Base-by-base conservation (phyloP, 352 stramenopile species). In the Thraustochytrium striatum region DNA sequence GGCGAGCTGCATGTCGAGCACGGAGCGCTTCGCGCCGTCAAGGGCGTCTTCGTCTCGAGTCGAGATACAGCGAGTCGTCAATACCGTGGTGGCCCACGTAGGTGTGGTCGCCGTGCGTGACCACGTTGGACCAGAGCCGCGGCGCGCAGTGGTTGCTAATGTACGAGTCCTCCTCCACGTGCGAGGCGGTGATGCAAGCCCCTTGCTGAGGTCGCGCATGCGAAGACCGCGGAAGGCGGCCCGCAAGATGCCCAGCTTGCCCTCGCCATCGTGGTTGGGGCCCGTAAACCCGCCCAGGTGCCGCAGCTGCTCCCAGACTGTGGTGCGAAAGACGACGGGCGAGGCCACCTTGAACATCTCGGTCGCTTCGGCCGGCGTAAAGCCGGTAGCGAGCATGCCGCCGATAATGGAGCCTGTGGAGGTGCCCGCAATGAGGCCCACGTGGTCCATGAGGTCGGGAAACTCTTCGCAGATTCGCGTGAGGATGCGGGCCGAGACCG, bases 361-460 rank as follows among this genome's bases (percentile, higher is more conserved):
- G n/a, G 62, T 13, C 28, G 39, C 62, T n/a, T 81, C 57, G 2
- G 72, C 57, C 8, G 57, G 58, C 41, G 72, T 65, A 28, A 53
- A 72, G 25, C 72, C 72, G 11, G 41, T 59, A 5, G 75, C 75
- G 2, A 82, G 65, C 50, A 79, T 44, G 19, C 33, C 28, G 53
- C 39, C 75, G 2, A 82, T 13, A 9, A 82, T 73, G 19, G 38
- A 61, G 8, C 75, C 75, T 3, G 75, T 79, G 2, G 75, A 82
- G 61, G 47, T 70, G 32, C 75, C 75, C 9, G 61, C 61, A 28
- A 82, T 57, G 35, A 82, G 62, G 36, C 70, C 52, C 0, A 79
- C 50, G 36, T 65, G 35, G 53, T 79, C 47, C 35, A 79, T 32
- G 39, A 82, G 35, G 38, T 59, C 50, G 8, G 73, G 73, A 5